These are phyloP conservation scores for Tolypocladium endophyticum DNA, from an alignment of 2,329 filamentous ascomycete species.

Conservation along the genomic window DNA sequence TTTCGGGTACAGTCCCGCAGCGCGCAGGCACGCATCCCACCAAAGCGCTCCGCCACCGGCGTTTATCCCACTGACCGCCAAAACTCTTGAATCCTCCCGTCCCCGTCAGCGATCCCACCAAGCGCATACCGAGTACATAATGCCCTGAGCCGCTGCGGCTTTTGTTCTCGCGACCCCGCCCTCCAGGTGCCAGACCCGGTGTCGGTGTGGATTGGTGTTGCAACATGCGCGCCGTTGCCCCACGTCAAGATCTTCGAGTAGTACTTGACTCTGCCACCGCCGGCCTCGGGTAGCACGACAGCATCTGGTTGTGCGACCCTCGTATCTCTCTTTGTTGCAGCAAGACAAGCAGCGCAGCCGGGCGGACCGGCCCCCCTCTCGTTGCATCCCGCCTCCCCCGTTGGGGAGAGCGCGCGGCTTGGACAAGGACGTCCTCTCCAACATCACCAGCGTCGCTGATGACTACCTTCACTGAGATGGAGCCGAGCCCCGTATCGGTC, in stretches of 20 bases:
- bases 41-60: background rate
- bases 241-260: conserved; percentile 4
- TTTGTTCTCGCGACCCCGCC: background rate
- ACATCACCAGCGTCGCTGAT: background rate
- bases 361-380: background rate
- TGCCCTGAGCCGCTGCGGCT: background rate
- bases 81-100: background rate
- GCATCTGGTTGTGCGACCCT: background rate
- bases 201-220: background rate
- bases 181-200: background rate
- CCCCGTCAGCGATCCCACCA: background rate
- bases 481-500: conserved; percentile 18
- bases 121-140: background rate
- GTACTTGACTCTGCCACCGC: background rate
- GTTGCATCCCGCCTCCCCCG: background rate
- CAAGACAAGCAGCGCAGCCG: background rate
- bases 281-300: background rate
- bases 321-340: background rate
- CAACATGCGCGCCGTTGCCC: conserved; percentile 4
- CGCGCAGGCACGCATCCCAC: background rate
- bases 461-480: conserved; percentile 11
- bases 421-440: background rate
- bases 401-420: background rate
- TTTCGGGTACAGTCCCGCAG: background rate
- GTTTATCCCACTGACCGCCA: background rate